A percentile compares a stretch with the other conserved stretches of the same genome.
Conservation (phyloP, 2,329 filamentous ascomycete species). For the Hypoxylon sp. region DNA sequence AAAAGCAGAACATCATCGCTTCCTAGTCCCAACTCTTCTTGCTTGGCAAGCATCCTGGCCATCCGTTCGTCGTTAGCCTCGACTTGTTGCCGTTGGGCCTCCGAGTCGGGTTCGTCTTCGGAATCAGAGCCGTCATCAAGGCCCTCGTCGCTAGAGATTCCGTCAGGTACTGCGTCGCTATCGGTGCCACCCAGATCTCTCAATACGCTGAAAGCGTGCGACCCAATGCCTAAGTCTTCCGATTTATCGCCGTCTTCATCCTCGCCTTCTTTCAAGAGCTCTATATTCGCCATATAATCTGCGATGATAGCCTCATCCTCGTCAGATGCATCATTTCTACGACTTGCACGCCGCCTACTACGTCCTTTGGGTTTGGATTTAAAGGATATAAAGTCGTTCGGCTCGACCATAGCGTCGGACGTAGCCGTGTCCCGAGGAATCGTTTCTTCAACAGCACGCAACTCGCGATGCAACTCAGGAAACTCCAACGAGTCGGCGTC, state of each 20-base stretch:
- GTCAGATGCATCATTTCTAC: constrained; percentile 32
- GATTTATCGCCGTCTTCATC: constrained; percentile 44
- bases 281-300: constrained; percentile 76
- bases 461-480: constrained; percentile 45
- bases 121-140: constrained; percentile 45
- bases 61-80: constrained; percentile 66
- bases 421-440: constrained; percentile 11
- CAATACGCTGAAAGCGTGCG: constrained; percentile 41
- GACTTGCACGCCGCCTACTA: constrained; percentile 2
- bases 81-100: constrained; percentile 42
- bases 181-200: constrained; percentile 56
- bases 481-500: constrained; percentile 26
- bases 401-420: constrained; percentile 26
- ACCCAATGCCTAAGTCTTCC: constrained; percentile 33
- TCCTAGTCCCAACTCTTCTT: constrained; percentile 69
- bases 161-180: constrained; percentile 47
- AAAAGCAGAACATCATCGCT: constrained; percentile 66
- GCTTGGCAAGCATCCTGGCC: constrained; percentile 66
- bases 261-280: constrained; percentile 47
- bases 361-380: constrained; percentile 34
- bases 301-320: constrained; percentile 66
- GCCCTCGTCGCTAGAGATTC: constrained; percentile 41
- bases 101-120: constrained; percentile 48
- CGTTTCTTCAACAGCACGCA: constrained; percentile 42
- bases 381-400: constrained; percentile 36